These are phyloP conservation scores for Dendrostoma leiphaemia DNA, from an alignment of 2,329 filamentous ascomycete genomes.

Conservation along the genomic window DNA sequence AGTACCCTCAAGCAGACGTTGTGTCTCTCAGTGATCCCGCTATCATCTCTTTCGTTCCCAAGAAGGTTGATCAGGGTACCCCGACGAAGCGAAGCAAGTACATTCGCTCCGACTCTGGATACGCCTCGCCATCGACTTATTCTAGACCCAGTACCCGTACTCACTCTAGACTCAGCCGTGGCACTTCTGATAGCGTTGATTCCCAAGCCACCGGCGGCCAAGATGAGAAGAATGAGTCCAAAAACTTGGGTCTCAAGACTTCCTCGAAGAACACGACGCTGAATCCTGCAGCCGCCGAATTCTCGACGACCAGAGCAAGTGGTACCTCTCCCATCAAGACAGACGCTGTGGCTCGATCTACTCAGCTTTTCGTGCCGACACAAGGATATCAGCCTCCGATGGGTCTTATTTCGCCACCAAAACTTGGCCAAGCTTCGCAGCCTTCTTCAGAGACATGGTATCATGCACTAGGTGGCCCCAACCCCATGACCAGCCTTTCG, in stretches of 20 bases:
- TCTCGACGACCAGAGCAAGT: background rate
- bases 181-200: background rate
- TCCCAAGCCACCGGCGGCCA: background rate
- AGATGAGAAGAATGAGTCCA: background rate
- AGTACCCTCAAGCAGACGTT: background rate
- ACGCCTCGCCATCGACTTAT: constrained; percentile 1
- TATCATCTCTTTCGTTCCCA: constrained; percentile 1
- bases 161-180: background rate
- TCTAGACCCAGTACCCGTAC: constrained; percentile 2
- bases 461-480: background rate
- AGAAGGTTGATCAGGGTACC: background rate
- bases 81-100: background rate
- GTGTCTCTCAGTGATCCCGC: constrained; percentile 1
- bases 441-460: background rate
- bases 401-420: background rate
- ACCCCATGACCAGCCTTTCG: background rate
- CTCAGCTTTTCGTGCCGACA: background rate
- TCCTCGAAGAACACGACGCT: constrained; percentile 8
- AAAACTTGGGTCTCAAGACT: background rate
- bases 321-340: background rate
- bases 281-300: constrained; percentile 17
- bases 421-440: background rate
- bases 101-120: constrained; percentile 11
- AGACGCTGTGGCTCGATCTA: background rate
- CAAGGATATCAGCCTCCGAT: background rate